phyloP scores from a whole-genome alignment of 2,329 filamentous ascomycete species.

The Pseudogymnoascus sp. region DNA sequence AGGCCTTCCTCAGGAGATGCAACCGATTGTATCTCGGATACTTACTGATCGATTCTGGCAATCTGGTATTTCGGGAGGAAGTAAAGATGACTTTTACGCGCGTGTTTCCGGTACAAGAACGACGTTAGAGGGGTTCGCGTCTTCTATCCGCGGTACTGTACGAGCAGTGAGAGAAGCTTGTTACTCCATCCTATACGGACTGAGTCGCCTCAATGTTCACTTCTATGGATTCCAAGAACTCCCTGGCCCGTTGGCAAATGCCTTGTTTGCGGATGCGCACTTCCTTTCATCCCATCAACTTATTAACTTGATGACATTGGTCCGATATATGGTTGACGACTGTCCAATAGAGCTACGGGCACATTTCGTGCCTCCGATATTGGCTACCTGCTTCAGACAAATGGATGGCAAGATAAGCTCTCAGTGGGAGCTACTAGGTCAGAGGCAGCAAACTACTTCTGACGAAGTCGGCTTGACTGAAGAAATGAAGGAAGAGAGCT shows the following conservation, averaged over 20 bases:
- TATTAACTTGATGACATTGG: conserved; percentile 83
- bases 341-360: conserved; percentile 71
- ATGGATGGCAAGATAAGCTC: conserved; percentile 79
- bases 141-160: conserved; percentile 81
- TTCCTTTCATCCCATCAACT: conserved; percentile 86
- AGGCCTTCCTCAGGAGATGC: conserved; percentile 66
- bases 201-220: conserved; percentile 76
- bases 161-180: conserved; percentile 85
- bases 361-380: conserved; percentile 76
- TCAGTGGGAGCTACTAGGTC: conserved; percentile 75
- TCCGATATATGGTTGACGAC: conserved; percentile 81
- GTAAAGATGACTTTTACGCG: conserved; percentile 93
- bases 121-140: conserved; percentile 88
- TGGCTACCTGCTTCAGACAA: conserved; percentile 74
- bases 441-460: conserved; percentile 51
- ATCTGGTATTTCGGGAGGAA: conserved; percentile 90
- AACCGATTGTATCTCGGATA: conserved; percentile 68
- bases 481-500: conserved; percentile 97
- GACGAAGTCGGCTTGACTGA: conserved; percentile 76
- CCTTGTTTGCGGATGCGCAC: conserved; percentile 74
- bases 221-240: conserved; percentile 89
- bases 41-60: conserved; percentile 97
- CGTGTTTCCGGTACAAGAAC: conserved; percentile 80
- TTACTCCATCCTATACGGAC: conserved; percentile 89
- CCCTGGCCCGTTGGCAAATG: conserved; percentile 71